A percentile compares a stretch with the other conserved stretches of the same genome.
Evolutionary conservation across 164 flowering plant species (phyloP).

Genomic region (Warburgia ugandensis): DNA sequence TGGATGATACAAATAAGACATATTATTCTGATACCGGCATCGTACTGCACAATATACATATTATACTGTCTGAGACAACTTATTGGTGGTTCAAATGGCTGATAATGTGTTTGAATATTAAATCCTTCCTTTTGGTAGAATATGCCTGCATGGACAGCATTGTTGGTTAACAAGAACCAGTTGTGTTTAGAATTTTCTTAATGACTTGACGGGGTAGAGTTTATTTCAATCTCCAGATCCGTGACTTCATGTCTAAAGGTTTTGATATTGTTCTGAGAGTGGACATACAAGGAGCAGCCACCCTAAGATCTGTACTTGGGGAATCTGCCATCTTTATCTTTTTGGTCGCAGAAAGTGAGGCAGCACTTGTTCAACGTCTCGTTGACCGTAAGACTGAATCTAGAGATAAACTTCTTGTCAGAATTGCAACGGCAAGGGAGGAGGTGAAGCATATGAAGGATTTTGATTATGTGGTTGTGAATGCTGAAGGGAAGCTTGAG

Average conservation of each 20-base stretch:
- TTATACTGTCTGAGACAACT: too few relatives aligned
- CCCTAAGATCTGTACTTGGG: constrained; percentile 55
- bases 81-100: too few relatives aligned
- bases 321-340: constrained; percentile 70
- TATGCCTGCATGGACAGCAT: too few relatives aligned
- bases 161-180: too few relatives aligned
- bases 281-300: constrained; percentile 84
- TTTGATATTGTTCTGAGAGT: constrained; percentile 77
- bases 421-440: constrained; percentile 75
- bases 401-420: constrained; percentile 52
- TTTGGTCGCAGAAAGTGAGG: constrained; percentile 78
- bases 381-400: constrained; percentile 73
- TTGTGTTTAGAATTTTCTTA: too few relatives aligned
- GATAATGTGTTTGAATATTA: too few relatives aligned
- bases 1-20: too few relatives aligned
- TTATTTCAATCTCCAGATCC: constrained; percentile 28
- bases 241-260: constrained; percentile 74
- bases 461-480: constrained; percentile 91
- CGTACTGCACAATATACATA: too few relatives aligned
- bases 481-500: constrained; percentile 71
- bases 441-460: constrained; percentile 59
- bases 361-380: constrained; percentile 59
- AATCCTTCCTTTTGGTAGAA: too few relatives aligned
- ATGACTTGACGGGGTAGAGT: constrained; percentile 1
- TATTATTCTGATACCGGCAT: too few relatives aligned